phyloP scores from a whole-genome alignment of 2,329 filamentous ascomycete species.

The Colletotrichum paranaense region DNA sequence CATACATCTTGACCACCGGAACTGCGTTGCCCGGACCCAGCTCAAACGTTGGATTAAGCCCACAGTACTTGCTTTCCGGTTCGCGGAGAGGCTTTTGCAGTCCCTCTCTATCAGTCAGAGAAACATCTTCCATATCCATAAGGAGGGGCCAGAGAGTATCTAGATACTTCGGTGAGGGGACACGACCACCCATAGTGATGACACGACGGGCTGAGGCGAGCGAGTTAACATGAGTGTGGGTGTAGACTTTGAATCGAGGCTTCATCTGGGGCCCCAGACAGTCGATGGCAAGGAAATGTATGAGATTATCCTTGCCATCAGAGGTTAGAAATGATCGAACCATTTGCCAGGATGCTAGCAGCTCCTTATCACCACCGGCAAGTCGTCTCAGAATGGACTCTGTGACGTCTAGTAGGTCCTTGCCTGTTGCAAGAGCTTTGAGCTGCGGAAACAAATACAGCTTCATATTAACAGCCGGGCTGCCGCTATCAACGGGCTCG shows the following conservation, averaged over 20 bases:
- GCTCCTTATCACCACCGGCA: not conserved
- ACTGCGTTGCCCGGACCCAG: conserved; percentile 33
- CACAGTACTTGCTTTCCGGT: not conserved
- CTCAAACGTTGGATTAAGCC: conserved; percentile 36
- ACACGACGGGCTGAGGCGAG: not conserved
- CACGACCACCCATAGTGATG: not conserved
- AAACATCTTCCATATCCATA: not conserved
- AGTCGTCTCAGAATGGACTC: not conserved
- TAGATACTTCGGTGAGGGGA: not conserved
- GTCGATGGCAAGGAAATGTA: not conserved
- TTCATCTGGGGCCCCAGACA: conserved; percentile 20
- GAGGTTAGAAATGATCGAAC: not conserved
- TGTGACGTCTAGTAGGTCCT: not conserved
- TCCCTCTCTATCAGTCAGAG: not conserved
- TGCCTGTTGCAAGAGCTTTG: conserved; percentile 12
- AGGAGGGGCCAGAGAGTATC: not conserved
- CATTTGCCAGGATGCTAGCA: not conserved
- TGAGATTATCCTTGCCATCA: not conserved
- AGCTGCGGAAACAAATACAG: conserved; percentile 20
- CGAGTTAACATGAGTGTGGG: not conserved
- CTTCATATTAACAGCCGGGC: conserved; percentile 4
- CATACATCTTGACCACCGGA: conserved; percentile 38
- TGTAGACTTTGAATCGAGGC: not conserved
- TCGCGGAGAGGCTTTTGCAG: not conserved
- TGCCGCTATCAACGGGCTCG: not conserved